A percentile compares a stretch with the other conserved stretches of the same genome.
These are phyloP conservation scores for Eucalyptus cladocalyx DNA, from an alignment of 345 rosid genomes.

Conservation along the genomic window DNA sequence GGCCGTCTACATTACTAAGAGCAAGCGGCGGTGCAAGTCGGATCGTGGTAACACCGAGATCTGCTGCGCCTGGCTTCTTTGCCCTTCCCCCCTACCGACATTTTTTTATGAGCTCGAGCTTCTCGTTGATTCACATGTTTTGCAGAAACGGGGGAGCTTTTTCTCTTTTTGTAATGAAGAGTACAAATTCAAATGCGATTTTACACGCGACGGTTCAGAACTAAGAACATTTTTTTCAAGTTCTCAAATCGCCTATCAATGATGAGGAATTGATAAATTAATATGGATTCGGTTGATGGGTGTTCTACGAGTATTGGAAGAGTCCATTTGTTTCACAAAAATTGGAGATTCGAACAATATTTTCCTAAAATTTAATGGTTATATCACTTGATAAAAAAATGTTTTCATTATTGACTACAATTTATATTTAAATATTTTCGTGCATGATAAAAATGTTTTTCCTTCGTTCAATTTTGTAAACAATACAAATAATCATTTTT, in stretches of 20 bases:
- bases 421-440: fast-evolving
- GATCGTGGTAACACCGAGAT: neutral
- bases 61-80: neutral
- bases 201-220: neutral
- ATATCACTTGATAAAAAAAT: neutral
- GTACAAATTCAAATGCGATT: neutral
- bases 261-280: neutral
- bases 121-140: neutral
- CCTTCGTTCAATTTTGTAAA: neutral
- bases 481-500: neutral
- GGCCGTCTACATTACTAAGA: neutral
- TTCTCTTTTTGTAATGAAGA: neutral
- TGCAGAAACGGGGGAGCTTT: neutral
- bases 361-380: neutral
- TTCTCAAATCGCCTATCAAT: neutral
- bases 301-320: neutral
- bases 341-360: neutral
- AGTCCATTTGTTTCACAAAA: fast-evolving
- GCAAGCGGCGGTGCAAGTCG: neutral
- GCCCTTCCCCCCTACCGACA: neutral
- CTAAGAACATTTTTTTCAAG: neutral
- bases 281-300: neutral
- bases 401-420: neutral
- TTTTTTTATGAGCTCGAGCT: neutral
- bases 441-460: neutral